Base-by-base conservation (phyloP, 257 asterid genomes). In the Forsythia viridissima region DNA sequence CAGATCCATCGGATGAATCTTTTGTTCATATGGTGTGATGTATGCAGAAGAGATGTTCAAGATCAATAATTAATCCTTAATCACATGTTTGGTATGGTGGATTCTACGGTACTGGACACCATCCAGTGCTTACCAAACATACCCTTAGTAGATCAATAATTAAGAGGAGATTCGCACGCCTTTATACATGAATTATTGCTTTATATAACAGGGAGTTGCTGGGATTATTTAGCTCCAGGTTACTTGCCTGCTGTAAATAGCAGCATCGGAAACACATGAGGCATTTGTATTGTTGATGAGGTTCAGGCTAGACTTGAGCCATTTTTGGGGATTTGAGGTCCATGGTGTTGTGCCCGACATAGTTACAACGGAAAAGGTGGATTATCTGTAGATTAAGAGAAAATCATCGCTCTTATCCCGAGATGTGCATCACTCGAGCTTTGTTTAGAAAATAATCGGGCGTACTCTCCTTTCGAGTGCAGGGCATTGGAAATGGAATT, bases 401-500 rank as follows among this genome's bases (percentile, higher is more conserved):
- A 9, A 71, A 42, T 1, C 51, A 71, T 20, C 4, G 15, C 74
- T n/a, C 65, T 21, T 16, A 16, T 24, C 65, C 57, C 11, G 16
- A n/a, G 30, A 40, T 18, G 55, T 70, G 24, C 73, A 40, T 8
- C 3, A 39, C 36, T 70, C 34, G 66, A 39, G 42, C 8, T 18
- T 21, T 15, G 13, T 55, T 15, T 30, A 63, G 13, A 24, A 10
- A 6, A 9, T 12, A 42, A 37, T 77, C 39, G n/a, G n/a, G 3
- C 41, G 8, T 61, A 2, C 18, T 41, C 37, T 6, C 65, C 24
- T 13, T 70, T 41, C 43, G 59, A 68, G 3, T 76, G 39, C 72
- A 91, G 97, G 96, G 94, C 57, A 92, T 92, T 52, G 97, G 95
- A 43, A 90, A 92, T 36, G 95, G 97, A 43, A 85, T 92, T 66